Evolutionary conservation across 352 stramenopile species (phyloP), one percentile per base, ranked within the genome.

Genomic region (Phytophthora pisi): DNA sequence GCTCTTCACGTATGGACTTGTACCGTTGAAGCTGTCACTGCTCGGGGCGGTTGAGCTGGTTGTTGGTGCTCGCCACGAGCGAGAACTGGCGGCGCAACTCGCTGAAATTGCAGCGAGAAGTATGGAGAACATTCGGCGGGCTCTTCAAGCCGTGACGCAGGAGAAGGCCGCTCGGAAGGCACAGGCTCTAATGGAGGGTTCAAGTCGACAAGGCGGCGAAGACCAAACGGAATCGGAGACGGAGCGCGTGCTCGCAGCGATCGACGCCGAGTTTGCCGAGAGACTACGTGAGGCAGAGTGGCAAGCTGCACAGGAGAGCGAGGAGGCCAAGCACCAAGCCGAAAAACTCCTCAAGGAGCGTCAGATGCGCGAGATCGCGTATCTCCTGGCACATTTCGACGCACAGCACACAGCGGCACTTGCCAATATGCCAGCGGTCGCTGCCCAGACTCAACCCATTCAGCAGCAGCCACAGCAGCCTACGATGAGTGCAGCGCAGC

Each of bases 21-120:
- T 92, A 4, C 81, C 86, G 7, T 47, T 58, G 1, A 85, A 89
- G 30, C 49, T 92, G 31, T 76, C 82, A 16, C 59, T 92, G 8
- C 60, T 92, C 26, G 71, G 63, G 24, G 84, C 72, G 0, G 70
- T 94, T 15, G 81, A 92, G 53, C 52, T 89, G 24, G 75, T 90
- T 4, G 72, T 91, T 43, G 78, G 67, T 18, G 60, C 71, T 47
- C 75, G 84, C 6, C 84, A 94, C n/a, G 74, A 89, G 31, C 55
- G 69, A 2, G 84, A 94, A 34, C 67, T 75, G 40, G 56, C 31
- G 10, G 64, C 71, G 3, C 51, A 74, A 42, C 64, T 92, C 6
- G 56, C 81, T 2, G 66, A 77, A 46, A 34, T 59, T 63, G 80
- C 57, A 73, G 72, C 26, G 23, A 68, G 18, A 72, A 56, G 31